Conservation (phyloP, 2,329 filamentous ascomycete genomes). For the Aspergillus sp. region DNA sequence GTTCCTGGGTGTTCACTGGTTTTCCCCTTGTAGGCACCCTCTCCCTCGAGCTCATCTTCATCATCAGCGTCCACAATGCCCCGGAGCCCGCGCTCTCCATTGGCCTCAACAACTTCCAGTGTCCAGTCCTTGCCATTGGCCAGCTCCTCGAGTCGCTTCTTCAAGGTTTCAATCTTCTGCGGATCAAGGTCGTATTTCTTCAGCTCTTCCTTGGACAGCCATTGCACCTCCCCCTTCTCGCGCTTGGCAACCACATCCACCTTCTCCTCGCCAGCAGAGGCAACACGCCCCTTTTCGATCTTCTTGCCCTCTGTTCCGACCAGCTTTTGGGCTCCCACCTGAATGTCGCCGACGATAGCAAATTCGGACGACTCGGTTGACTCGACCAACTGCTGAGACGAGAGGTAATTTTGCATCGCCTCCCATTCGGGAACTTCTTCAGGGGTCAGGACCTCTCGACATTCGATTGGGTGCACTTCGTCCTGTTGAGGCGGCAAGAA, state of each 20-base stretch:
- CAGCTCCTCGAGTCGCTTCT: conserved; percentile 61
- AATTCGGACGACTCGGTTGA: conserved; percentile 22
- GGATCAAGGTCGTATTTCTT: conserved; percentile 63
- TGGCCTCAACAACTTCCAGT: conserved; percentile 70
- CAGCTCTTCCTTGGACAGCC: conserved; percentile 62
- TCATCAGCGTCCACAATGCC: conserved; percentile 62
- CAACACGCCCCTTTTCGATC: conserved; percentile 55
- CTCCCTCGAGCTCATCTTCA: conserved; percentile 39
- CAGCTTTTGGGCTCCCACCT: conserved; percentile 53
- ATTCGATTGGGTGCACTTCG: conserved; percentile 70
- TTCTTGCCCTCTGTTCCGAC: conserved; percentile 53
- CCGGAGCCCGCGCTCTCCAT: conserved; percentile 61
- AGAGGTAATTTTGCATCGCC: conserved; percentile 29
- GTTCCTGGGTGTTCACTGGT: too few relatives aligned
- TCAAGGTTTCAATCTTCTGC: conserved; percentile 64
- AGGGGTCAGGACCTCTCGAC: conserved; percentile 63
- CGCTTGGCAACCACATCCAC: conserved; percentile 48
- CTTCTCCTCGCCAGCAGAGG: conserved; percentile 46
- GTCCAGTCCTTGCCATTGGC: conserved; percentile 73
- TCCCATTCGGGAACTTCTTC: conserved; percentile 49
- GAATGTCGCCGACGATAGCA: conserved; percentile 52
- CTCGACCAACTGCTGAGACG: conserved; percentile 28
- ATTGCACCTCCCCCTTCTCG: conserved; percentile 58
- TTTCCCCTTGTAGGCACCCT: background rate
- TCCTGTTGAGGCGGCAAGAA: conserved; percentile 78